phyloP scores from a whole-genome alignment of 169 alveolate genomes.

The Prorocentrum cordatum region DNA sequence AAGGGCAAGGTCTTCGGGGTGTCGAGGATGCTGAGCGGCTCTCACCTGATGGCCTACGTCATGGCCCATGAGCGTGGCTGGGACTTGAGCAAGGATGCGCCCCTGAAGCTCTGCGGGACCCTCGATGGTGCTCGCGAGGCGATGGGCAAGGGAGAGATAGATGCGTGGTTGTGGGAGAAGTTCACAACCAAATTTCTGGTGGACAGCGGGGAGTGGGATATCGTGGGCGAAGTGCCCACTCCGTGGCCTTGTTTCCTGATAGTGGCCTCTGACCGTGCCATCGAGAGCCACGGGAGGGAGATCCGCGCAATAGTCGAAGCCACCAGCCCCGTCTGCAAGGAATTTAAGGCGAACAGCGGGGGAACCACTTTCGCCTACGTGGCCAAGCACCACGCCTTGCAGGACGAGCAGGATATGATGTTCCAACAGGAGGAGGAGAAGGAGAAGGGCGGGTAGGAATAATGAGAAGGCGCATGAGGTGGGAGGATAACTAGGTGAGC shows the following conservation, averaged over 20 bases:
- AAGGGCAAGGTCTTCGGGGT: conserved; percentile 47
- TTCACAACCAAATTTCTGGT: conserved; percentile 43
- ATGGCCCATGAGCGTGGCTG: too few species aligned
- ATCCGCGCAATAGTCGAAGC: neutral
- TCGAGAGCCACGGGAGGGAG: conserved; percentile 5
- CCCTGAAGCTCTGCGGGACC: too few species aligned
- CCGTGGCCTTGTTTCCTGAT: conserved; percentile 41
- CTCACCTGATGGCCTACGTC: conserved; percentile 50
- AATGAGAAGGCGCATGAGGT: too few species aligned
- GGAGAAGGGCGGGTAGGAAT: too few species aligned
- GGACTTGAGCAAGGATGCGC: too few species aligned
- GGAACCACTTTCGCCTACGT: too few species aligned
- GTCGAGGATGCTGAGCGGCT: conserved; percentile 55
- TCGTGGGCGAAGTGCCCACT: conserved; percentile 32
- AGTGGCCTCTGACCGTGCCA: conserved; percentile 12
- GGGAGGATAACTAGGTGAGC: too few species aligned
- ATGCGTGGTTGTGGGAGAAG: conserved; percentile 60
- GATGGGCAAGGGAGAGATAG: conserved; percentile 28
- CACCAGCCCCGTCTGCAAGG: neutral
- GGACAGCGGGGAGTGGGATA: too few species aligned
- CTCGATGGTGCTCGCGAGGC: too few species aligned
- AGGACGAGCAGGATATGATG: too few species aligned
- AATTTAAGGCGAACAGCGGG: conserved; percentile 13
- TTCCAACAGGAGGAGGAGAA: too few species aligned
- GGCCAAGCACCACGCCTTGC: too few species aligned